A percentile compares a stretch with the other conserved stretches of the same genome.
Conservation (phyloP, 2,329 filamentous ascomycete genomes). For the Monilinia fructicola region DNA sequence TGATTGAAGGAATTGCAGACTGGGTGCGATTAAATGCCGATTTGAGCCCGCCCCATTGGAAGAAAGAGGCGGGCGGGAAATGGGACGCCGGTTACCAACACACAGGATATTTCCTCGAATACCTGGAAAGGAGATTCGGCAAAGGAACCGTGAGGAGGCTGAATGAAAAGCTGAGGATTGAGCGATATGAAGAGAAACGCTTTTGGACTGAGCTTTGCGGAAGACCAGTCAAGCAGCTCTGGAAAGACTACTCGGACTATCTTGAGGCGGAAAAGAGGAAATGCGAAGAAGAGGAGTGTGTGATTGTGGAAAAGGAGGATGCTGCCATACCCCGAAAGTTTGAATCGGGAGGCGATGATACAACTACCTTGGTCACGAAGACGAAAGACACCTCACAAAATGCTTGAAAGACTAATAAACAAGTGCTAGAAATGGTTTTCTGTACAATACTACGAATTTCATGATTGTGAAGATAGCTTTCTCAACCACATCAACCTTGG, state of each 20-base stretch:
- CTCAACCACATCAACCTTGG: not conserved
- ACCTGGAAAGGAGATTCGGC: slow-evolving; percentile 69
- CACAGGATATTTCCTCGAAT: slow-evolving; percentile 88
- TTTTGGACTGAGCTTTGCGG: slow-evolving; percentile 73
- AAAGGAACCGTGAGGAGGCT: slow-evolving; percentile 59
- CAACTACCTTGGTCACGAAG: not conserved
- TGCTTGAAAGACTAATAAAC: not conserved
- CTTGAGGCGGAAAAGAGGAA: slow-evolving; percentile 33
- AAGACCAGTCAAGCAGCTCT: slow-evolving; percentile 64
- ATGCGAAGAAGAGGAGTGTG: slow-evolving; percentile 37
- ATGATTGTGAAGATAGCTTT: not conserved
- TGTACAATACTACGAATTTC: not conserved
- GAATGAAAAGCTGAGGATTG: slow-evolving; percentile 65
- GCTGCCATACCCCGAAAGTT: slow-evolving; percentile 9
- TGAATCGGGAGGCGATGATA: not conserved
- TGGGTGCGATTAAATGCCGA: slow-evolving; percentile 79
- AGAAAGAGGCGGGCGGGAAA: slow-evolving; percentile 50
- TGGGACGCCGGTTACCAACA: slow-evolving; percentile 91
- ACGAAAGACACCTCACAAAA: not conserved
- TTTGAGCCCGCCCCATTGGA: slow-evolving; percentile 83
- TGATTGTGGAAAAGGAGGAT: slow-evolving; percentile 38
- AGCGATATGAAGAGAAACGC: slow-evolving; percentile 60
- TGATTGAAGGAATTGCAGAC: slow-evolving; percentile 91
- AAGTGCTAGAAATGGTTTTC: not conserved
- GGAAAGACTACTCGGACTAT: slow-evolving; percentile 65